Conservation (phyloP, 108 stramenopile species). For the Hondaea fermentalgiana region DNA sequence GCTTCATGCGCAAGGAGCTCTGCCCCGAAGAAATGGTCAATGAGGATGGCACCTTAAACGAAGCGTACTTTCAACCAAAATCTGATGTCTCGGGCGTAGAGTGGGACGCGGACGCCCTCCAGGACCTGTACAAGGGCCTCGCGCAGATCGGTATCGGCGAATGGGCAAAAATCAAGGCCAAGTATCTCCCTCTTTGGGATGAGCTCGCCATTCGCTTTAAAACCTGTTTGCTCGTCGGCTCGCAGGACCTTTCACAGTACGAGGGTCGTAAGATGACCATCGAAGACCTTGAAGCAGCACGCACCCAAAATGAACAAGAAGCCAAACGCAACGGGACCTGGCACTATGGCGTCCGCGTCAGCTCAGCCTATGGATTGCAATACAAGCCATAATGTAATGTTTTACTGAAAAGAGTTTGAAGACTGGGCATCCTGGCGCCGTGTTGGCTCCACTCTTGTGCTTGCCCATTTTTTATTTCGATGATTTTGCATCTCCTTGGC, state of each 20-base stretch:
- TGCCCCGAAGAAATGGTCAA: not conserved
- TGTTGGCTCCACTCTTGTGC: not conserved
- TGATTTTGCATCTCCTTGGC: too few species aligned
- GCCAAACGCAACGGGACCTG: not conserved
- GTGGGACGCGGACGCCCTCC: not conserved
- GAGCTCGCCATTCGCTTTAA: not conserved
- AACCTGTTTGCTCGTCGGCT: not conserved
- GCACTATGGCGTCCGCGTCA: not conserved
- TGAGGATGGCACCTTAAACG: not conserved
- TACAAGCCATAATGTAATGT: not conserved
- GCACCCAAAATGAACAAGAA: not conserved
- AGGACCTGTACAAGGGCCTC: not conserved
- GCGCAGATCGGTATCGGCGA: not conserved
- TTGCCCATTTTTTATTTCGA: not conserved
- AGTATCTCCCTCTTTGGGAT: not conserved
- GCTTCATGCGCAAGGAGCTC: not conserved
- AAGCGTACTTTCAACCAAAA: not conserved
- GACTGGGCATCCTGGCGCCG: not conserved
- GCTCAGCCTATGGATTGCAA: not conserved
- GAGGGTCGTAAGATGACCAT: not conserved
- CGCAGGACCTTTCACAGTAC: not conserved
- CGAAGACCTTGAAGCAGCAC: not conserved
- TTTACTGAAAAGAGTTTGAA: not conserved
- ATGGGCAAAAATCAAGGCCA: not conserved
- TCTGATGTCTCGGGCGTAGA: not conserved